phyloP scores from a whole-genome alignment of 352 stramenopile genomes.

The Heterotrichella gracilis region DNA sequence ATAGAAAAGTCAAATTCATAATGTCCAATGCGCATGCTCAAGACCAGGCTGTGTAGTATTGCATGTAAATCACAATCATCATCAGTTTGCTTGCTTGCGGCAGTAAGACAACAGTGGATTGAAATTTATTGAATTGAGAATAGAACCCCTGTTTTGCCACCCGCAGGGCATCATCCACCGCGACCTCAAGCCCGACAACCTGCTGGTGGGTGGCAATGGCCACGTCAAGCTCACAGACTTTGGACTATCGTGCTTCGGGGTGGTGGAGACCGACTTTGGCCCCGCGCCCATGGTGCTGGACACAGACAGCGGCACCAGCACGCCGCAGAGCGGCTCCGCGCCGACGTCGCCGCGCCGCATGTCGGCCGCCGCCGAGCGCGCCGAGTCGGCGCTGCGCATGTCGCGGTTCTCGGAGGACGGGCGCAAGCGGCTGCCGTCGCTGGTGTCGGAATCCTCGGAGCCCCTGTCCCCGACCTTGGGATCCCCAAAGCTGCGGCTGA shows the following conservation, averaged over 20 bases:
- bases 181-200: conserved; percentile 93
- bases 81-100: neutral
- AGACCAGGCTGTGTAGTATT: neutral
- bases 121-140: conserved; percentile 85
- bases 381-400: no score
- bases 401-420: no score
- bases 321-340: no score
- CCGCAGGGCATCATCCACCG: no score
- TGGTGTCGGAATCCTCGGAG: no score
- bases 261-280: conserved; percentile 18
- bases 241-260: conserved; percentile 21
- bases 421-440: no score
- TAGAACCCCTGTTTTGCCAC: no score
- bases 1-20: conserved; percentile 62
- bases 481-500: conserved; percentile 20
- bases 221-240: conserved; percentile 18
- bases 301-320: neutral
- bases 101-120: conserved; percentile 30
- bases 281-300: neutral
- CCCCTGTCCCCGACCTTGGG: neutral
- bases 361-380: no score
- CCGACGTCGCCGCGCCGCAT: no score
- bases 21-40: neutral
- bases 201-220: conserved; percentile 41
- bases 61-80: neutral